Evolutionary conservation across 129 eudicot genomes (phyloP), one percentile per base, ranked within the genome.

Genomic region (Silybum marianum): DNA sequence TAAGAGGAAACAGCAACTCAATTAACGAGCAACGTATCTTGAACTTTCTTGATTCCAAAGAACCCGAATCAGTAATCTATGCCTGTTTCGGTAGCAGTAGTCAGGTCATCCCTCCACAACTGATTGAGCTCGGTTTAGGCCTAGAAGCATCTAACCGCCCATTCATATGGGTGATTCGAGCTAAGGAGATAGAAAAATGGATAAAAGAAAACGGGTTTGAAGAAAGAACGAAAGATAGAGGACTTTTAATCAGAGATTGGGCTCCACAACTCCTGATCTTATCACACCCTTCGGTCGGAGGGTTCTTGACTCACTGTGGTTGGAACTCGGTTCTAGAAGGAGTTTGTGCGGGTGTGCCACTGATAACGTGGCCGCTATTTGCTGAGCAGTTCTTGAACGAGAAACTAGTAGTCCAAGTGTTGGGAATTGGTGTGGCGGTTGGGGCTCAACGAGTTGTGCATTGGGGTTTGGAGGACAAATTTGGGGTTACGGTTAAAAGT

Each of bases 21-120:
- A 69, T 72, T 3, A 81, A 77, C 9, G 81, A 85, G 16, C 69
- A 88, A 1, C 30, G 62, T 12, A 74, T 83, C 82, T 11, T 85
- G 63, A 68, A 74, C 22, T 92, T 92, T 92, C 90, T 92, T 3
- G 89, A 87, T 25, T 62, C 79, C 0, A 46, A 7, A 80, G 79
- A 88, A 25, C 89, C 87, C 1, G 72, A 58, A 48, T 85, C 95
- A 0, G 90, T 85, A 11, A 42, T 92, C 0, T 92, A 92, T 13
- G 90, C 80, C 0, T 87, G 89, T 22, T 80, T 92, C 2, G 95
- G 97, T 18, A 92, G 97, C 78, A 71, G 83, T 3, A 39, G 84
- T 0, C 65, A 58, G 6, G 40, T 84, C 6, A 22, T 69, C 28
- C 42, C 81, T 1, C 62, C 81, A 6, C 88, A 87, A 34, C 38